Base-by-base conservation (phyloP, 768 basidiomycete species). In the Tylopilus sp. region DNA sequence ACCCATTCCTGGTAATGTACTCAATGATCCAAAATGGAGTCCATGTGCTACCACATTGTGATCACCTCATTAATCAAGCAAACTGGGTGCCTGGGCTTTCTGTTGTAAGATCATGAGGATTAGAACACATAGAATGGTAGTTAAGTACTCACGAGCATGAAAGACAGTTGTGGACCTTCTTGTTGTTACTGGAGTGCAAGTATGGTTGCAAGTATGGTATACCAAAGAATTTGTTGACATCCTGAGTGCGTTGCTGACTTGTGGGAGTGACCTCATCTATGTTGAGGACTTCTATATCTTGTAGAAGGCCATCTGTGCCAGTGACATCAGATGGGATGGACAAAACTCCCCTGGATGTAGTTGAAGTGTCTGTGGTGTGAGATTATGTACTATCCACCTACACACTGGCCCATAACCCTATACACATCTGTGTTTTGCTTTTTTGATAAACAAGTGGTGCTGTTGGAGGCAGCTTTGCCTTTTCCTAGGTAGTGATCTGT, bases 1-100 rank as follows among this genome's bases (percentile, higher is more conserved):
- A 24, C n/a, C 49, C 49, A 42, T 50, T 50, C n/a, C n/a, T n/a
- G n/a, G n/a, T 42, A 6, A 50, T 2, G 25, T 50, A 50, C 17
- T 40, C 22, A 4, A 19, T 9, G 8, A 31, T 31, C 42, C n/a
- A 5, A 42, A 16, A 17, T 50, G 38, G 3, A 3, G 24, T 2
- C 13, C n/a, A n/a, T n/a, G n/a, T n/a, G n/a, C n/a, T n/a, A n/a
- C n/a, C n/a, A n/a, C n/a, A n/a, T n/a, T n/a, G n/a, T n/a, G n/a
- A n/a, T n/a, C n/a, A n/a, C n/a, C n/a, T n/a, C n/a, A n/a, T n/a
- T n/a, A n/a, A n/a, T n/a, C n/a, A n/a, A n/a, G 3, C 1, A 50
- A 14, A 2, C 10, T 50, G 7, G 41, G 44, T 19, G 34, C 17
- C 31, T 50, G 31, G 1, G 50, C 10, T 11, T 3, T 26, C 36